Evolutionary conservation across 1,284 basidiomycete genomes (phyloP), one percentile per base, ranked within the genome.

Genomic region (Athelia psychrophila): DNA sequence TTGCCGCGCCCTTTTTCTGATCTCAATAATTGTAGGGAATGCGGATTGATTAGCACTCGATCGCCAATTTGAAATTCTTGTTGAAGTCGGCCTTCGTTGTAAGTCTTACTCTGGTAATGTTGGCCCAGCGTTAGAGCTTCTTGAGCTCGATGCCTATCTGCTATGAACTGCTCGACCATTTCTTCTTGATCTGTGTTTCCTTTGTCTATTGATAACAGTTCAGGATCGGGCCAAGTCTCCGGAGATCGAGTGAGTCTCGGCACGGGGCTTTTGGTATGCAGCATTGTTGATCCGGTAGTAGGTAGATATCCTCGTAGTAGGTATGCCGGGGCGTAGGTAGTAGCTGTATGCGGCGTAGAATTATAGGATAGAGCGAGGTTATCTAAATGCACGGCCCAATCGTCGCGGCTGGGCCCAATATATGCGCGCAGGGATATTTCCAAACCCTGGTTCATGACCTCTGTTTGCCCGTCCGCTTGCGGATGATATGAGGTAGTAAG

Each of bases 401-500:
- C 57, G 24, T 52, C 22, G 8, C 54, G 48, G 25, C 50, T 46
- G 13, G 56, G 53, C 2, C 55, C 58, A 20, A 61, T 50, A 45
- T 60, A 64, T 9, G 59, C 53, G 22, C 60, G 48, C 0, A 72
- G 53, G 20, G 64, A 63, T 3, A 53, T 60, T 59, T 71, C 61
- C 3, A 72, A 54, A 52, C 60, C 58, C 52, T 70, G 64, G 51
- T 72, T 70, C 12, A 62, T 51, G 16, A 59, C 54, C 54, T 73
- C 66, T 0, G 68, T 68, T 44, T 67, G 59, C 47, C 69, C 64
- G 49, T 71, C 64, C 0, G 63, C 60, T 51, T 71, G 67, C 1
- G 64, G 68, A 47, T 72, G 67, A 51, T 66, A 66, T 0, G 70
- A 57, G 0, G 63, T 69, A 2, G 67, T 63, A 1, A 67, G 45